Evolutionary conservation across 169 alveolate species (phyloP).

Genomic region (Plasmodium billcollinsi): DNA sequence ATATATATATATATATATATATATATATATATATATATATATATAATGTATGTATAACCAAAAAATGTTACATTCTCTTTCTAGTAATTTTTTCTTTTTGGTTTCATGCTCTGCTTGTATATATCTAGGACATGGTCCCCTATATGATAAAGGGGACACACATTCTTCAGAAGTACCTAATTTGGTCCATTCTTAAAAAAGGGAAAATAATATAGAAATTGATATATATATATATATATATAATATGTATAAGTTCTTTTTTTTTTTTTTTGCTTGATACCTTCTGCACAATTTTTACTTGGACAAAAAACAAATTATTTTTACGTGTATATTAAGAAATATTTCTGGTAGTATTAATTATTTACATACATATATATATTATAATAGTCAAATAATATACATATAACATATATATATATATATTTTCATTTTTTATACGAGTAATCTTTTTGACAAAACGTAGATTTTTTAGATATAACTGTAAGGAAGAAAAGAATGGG

Average conservation of each 20-base stretch:
- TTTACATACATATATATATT: background rate
- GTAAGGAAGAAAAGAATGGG: background rate
- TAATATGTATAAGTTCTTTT: background rate
- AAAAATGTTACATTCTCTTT: slow-evolving; percentile 29
- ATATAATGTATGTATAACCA: slow-evolving; percentile 19
- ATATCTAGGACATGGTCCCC: slow-evolving; percentile 73
- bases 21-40: background rate
- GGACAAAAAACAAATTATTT: background rate
- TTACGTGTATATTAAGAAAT: background rate
- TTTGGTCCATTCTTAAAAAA: slow-evolving; percentile 46
- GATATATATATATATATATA: background rate
- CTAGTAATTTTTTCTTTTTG: slow-evolving; percentile 33
- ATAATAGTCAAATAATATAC: background rate
- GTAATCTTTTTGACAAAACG: slow-evolving; percentile 40
- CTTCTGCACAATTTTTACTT: slow-evolving; percentile 74
- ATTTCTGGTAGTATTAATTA: background rate
- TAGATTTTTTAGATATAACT: slow-evolving; percentile 25
- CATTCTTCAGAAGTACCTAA: slow-evolving; percentile 35
- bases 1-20: background rate
- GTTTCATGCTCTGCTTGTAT: slow-evolving; percentile 43
- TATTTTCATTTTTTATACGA: slow-evolving; percentile 43
- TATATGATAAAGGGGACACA: slow-evolving; percentile 49
- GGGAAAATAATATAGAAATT: background rate
- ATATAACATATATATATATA: background rate
- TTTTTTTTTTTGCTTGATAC: slow-evolving; percentile 14